These are phyloP conservation scores for Gossypium davidsonii DNA, from an alignment of 441 rosid genomes.

Conservation along the genomic window DNA sequence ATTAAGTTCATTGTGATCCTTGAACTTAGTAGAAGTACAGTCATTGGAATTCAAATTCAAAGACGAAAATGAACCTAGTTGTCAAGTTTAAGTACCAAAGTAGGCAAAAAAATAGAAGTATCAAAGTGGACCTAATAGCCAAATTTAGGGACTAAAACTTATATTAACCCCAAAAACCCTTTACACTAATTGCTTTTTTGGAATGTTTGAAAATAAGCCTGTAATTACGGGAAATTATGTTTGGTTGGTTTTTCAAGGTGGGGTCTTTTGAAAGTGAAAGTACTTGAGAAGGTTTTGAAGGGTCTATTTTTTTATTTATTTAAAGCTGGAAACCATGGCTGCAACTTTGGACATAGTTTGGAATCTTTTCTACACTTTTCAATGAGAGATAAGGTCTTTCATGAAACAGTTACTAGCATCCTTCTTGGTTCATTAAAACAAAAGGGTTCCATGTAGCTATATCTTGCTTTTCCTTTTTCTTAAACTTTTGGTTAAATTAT, in stretches of 20 bases:
- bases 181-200: neutral
- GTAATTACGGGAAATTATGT: slow-evolving; percentile 8
- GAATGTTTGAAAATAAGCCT: neutral
- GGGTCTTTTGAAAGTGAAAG: slow-evolving; percentile 4
- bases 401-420: neutral
- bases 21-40: no score
- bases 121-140: no score
- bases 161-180: no score
- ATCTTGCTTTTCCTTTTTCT: neutral
- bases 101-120: no score
- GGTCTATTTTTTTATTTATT: neutral
- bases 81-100: no score
- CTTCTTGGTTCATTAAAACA: slow-evolving; percentile 6
- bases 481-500: neutral
- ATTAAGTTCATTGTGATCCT: no score
- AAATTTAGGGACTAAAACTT: no score
- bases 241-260: slow-evolving; percentile 11
- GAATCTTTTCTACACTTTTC: neutral
- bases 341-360: neutral
- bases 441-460: neutral
- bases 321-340: slow-evolving; percentile 7
- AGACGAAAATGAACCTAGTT: no score
- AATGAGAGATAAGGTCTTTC: neutral
- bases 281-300: neutral
- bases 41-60: no score